phyloP scores from a whole-genome alignment of 192 early-diverging fungal genomes.

The Coemansia sp. region DNA sequence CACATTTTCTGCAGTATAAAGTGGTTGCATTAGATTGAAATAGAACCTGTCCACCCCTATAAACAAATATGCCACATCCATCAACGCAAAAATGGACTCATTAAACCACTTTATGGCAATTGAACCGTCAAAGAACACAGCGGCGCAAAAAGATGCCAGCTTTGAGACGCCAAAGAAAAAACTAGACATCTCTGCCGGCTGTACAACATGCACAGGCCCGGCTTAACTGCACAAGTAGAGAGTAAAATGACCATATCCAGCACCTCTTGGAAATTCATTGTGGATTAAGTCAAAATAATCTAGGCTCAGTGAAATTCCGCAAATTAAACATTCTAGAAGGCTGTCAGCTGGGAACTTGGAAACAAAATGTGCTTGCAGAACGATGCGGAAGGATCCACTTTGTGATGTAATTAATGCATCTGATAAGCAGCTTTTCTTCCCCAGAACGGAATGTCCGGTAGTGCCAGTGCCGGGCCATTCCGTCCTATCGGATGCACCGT shows the following conservation, averaged over 20 bases:
- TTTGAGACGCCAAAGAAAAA: too few relatives aligned
- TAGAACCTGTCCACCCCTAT: constrained; percentile 83
- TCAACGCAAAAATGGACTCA: constrained; percentile 84
- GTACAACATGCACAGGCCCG: too few relatives aligned
- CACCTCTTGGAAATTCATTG: too few relatives aligned
- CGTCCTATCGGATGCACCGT: neutral
- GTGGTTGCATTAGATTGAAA: too few relatives aligned
- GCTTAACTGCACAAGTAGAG: too few relatives aligned
- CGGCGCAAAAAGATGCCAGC: constrained; percentile 88
- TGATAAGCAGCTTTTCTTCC: neutral
- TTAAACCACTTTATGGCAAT: constrained; percentile 99
- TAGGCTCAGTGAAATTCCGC: neutral
- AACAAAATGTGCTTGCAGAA: neutral
- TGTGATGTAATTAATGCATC: neutral
- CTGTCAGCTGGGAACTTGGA: constrained; percentile 1
- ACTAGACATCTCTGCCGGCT: too few relatives aligned
- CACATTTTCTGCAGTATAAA: too few relatives aligned
- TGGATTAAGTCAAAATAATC: too few relatives aligned
- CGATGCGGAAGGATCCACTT: too few relatives aligned
- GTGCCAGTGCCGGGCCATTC: neutral
- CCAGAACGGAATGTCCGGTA: neutral
- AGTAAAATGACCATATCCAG: too few relatives aligned
- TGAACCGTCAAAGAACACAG: constrained; percentile 89
- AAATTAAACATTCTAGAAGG: too few relatives aligned
- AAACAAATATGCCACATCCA: constrained; percentile 82